phyloP scores from a whole-genome alignment of 1,284 basidiomycete genomes.

The Cutaneotrichosporon sp. region DNA sequence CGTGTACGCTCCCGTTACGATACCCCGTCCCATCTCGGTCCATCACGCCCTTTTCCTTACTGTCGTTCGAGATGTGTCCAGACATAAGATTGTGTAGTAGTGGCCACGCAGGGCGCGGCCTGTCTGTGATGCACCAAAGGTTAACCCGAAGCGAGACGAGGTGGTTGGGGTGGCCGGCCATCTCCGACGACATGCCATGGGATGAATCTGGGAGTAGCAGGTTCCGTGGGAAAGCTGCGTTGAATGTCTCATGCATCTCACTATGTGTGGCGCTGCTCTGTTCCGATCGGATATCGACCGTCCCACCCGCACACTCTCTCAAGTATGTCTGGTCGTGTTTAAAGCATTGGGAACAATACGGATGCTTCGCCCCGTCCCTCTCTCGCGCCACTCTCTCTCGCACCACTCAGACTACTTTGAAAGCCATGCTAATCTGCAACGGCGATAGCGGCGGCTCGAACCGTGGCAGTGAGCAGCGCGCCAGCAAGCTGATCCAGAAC shows the following conservation, averaged over 20 bases:
- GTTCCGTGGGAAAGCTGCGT: too few relatives aligned
- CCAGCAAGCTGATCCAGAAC: not conserved
- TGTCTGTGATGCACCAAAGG: slow-evolving; percentile 7
- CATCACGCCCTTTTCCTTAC: not conserved
- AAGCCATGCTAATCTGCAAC: not conserved
- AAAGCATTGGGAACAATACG: too few relatives aligned
- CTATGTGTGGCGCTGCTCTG: too few relatives aligned
- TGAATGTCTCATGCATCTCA: too few relatives aligned
- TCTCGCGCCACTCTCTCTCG: too few relatives aligned
- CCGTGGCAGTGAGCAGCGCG: not conserved
- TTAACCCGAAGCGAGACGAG: too few relatives aligned
- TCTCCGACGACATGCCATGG: too few relatives aligned
- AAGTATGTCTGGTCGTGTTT: too few relatives aligned
- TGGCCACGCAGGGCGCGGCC: slow-evolving; percentile 5
- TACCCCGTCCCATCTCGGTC: not conserved
- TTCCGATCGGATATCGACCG: too few relatives aligned
- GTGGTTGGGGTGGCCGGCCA: too few relatives aligned
- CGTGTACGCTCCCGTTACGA: not conserved
- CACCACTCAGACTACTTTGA: not conserved
- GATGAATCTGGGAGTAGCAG: not conserved
- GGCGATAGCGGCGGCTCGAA: not conserved
- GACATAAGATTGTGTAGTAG: slow-evolving; percentile 7
- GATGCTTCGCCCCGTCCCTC: too few relatives aligned
- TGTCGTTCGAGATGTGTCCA: slow-evolving; percentile 6
- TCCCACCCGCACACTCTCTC: too few relatives aligned